Evolutionary conservation across 1,284 basidiomycete species (phyloP).

Genomic region (Tilletia caries): DNA sequence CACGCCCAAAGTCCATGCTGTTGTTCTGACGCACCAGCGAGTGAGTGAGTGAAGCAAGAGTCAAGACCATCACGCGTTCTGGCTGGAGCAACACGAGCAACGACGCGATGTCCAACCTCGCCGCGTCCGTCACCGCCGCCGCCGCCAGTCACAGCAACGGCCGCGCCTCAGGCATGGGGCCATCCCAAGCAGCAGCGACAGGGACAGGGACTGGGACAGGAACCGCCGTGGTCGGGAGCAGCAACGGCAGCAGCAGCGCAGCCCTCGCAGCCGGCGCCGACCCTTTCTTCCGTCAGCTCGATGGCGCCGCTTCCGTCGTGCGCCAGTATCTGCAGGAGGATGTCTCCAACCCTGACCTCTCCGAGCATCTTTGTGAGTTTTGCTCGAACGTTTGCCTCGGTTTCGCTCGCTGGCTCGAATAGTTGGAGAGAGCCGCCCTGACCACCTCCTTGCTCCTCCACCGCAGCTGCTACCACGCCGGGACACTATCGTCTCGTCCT

Average conservation of each 20-base stretch:
- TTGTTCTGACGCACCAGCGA: too few relatives aligned
- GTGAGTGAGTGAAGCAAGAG: too few relatives aligned
- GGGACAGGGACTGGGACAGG: too few relatives aligned
- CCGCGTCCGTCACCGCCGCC: too few relatives aligned
- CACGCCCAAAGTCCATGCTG: neutral
- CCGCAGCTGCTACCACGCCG: neutral
- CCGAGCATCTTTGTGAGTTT: constrained; percentile 1
- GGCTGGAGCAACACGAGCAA: too few relatives aligned
- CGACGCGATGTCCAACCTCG: too few relatives aligned
- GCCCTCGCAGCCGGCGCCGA: neutral
- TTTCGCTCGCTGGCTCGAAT: neutral
- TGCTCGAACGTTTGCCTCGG: neutral
- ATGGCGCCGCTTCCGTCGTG: constrained; percentile 9
- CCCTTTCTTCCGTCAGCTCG: constrained; percentile 7
- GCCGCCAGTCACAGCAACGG: too few relatives aligned
- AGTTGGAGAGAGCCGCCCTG: neutral
- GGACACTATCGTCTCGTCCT: constrained; percentile 10
- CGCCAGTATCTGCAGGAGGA: constrained; percentile 10
- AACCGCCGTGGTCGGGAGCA: neutral
- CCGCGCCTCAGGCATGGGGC: too few relatives aligned
- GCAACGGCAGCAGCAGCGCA: neutral
- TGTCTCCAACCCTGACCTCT: neutral
- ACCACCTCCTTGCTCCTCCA: neutral
- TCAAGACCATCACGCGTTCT: too few relatives aligned
- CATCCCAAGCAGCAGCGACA: too few relatives aligned